Evolutionary conservation across 108 stramenopile species (phyloP), one percentile per base, ranked within the genome.

Genomic region (Skeletonema menzelii): DNA sequence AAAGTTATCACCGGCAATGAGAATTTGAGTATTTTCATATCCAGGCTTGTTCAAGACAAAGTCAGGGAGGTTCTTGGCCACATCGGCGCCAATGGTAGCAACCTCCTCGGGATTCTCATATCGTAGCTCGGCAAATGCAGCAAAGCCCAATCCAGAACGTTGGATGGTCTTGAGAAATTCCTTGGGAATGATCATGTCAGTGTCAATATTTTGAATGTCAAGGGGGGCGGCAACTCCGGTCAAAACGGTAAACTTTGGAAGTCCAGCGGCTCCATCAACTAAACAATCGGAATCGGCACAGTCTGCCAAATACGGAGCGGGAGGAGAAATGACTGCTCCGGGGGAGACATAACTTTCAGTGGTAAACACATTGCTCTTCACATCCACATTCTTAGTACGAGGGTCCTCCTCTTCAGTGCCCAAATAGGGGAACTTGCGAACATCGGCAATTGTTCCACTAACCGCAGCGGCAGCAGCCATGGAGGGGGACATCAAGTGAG

Each of bases 161-260:
- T 96, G 90, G 77, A 97, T 97, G 26, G 97, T 96, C 84, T 97
- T 97, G 56, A 97, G 85, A 76, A 95, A 97, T 79, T 95, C 92
- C 77, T 96, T 96, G 58, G 97, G 95, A 77, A 97, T 97, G 80
- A 97, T 97, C 93, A 97, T 97, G 67, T 97, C 97, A 44, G 97
- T 97, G 72, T 97, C 97, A 71, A 96, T 88, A 79, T 97, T 97
- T 80, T 96, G 91, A 65, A 95, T 92, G 78, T 95, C 94, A 38
- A 97, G 85, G 31, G 93, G 89, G 55, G 97, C 97, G 11, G 94
- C 91, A 27, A 89, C 80, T 47, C 95, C 95, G 17, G 82, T 86
- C 42, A 93, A 74, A 19, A 77, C 65, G 19, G 78, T 79, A 64
- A 96, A 93, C 73, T 87, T 88, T 53, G 88, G 85, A 28, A 95